These are phyloP conservation scores for Camelina laxa DNA, from an alignment of 345 rosid genomes.

Conservation along the genomic window DNA sequence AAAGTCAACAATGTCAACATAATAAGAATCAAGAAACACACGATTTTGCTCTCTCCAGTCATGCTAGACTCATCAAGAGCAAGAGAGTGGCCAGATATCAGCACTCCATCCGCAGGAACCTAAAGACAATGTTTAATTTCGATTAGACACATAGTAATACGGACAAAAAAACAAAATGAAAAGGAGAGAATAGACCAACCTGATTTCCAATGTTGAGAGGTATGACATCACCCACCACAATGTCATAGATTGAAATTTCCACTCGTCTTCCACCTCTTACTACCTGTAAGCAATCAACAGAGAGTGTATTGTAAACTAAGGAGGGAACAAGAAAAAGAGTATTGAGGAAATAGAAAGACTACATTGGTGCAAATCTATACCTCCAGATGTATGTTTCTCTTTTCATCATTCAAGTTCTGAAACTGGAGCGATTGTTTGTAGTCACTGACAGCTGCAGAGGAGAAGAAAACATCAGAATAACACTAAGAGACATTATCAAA, in stretches of 20 bases:
- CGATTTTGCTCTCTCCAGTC: slow-evolving; percentile 99
- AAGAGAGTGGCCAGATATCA: slow-evolving; percentile 82
- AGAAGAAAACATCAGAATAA: slow-evolving; percentile 12
- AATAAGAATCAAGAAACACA: slow-evolving; percentile 37
- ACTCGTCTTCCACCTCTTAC: slow-evolving; percentile 85
- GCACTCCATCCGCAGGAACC: slow-evolving; percentile 98
- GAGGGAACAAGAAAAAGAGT: slow-evolving; percentile 17
- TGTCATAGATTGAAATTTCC: slow-evolving; percentile 87
- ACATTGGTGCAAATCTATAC: slow-evolving; percentile 45
- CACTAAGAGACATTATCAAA: neutral
- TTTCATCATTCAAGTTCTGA: slow-evolving; percentile 90
- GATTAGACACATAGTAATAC: slow-evolving; percentile 6
- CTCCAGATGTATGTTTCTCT: slow-evolving; percentile 96
- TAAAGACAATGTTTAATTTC: slow-evolving; percentile 33
- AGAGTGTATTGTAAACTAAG: slow-evolving; percentile 12
- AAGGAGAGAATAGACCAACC: slow-evolving; percentile 45
- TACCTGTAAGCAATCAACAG: slow-evolving; percentile 55
- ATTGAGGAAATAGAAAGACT: neutral
- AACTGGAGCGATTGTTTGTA: slow-evolving; percentile 98
- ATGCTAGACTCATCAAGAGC: slow-evolving; percentile 98
- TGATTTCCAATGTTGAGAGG: slow-evolving; percentile 99
- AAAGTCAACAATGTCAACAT: neutral
- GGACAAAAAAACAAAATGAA: neutral
- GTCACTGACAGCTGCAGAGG: slow-evolving; percentile 85
- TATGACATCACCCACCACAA: slow-evolving; percentile 91